Conservation (phyloP, 345 rosid species). For the Eucalyptus albens region DNA sequence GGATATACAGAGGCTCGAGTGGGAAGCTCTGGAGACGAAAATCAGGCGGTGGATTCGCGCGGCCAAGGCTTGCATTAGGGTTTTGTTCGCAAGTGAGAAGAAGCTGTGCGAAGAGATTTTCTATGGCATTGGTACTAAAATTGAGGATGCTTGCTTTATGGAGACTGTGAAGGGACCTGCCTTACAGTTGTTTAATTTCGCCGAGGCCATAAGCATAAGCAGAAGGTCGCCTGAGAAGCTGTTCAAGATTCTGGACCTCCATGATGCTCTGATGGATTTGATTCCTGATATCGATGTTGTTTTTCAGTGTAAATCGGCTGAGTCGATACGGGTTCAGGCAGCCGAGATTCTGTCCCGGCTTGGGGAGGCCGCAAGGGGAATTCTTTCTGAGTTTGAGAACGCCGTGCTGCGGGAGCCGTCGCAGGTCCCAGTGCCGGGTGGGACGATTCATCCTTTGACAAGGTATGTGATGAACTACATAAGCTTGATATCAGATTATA, state of each 20-base stretch:
- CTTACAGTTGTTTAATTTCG: constrained; percentile 69
- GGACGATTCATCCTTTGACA: constrained; percentile 89
- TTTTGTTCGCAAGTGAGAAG: constrained; percentile 82
- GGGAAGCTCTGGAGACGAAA: constrained; percentile 65
- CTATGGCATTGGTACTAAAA: constrained; percentile 45
- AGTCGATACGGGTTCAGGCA: constrained; percentile 54
- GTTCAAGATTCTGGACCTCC: constrained; percentile 83
- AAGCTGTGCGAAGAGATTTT: constrained; percentile 76
- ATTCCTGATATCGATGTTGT: constrained; percentile 72
- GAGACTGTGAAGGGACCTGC: constrained; percentile 82
- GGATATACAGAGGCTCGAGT: constrained; percentile 79
- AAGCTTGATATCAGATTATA: constrained; percentile 86
- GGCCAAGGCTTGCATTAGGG: constrained; percentile 63
- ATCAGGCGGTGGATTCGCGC: constrained; percentile 90
- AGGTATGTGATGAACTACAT: constrained; percentile 97
- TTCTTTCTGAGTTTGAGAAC: constrained; percentile 73
- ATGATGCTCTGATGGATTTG: constrained; percentile 61
- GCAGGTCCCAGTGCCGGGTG: constrained; percentile 69
- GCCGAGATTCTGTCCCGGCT: constrained; percentile 69
- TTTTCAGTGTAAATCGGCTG: constrained; percentile 50
- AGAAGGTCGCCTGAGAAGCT: constrained; percentile 89
- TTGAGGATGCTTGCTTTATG: constrained; percentile 73
- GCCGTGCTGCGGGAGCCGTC: constrained; percentile 78
- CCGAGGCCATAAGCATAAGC: constrained; percentile 84
- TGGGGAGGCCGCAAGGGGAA: constrained; percentile 83